These are phyloP conservation scores for Cairneyella variabilis DNA, from an alignment of 495 filamentous ascomycete species.

Conservation along the genomic window DNA sequence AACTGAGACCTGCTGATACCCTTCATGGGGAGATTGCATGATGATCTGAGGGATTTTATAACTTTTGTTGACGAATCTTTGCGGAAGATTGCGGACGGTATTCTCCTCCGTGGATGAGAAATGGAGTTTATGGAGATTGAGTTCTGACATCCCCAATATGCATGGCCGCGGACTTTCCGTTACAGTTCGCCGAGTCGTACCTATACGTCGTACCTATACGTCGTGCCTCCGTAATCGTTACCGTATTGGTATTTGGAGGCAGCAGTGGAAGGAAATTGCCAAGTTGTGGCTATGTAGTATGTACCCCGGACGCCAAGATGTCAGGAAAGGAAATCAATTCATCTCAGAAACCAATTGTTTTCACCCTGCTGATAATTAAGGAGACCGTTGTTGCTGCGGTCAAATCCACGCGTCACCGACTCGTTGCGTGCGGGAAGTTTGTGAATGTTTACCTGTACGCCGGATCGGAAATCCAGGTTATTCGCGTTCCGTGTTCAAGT, in stretches of 20 bases:
- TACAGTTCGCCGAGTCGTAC: not conserved
- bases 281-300: too few species aligned
- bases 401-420: too few species aligned
- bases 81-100: slow-evolving; percentile 3
- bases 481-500: not conserved
- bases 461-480: not conserved
- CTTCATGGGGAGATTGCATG: slow-evolving; percentile 4
- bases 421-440: too few species aligned
- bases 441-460: not conserved
- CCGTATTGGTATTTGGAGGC: not conserved
- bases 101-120: not conserved
- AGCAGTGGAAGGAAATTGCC: too few species aligned
- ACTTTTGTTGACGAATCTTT: slow-evolving; percentile 9
- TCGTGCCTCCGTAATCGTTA: not conserved
- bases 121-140: not conserved
- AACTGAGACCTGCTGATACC: not conserved
- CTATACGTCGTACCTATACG: not conserved
- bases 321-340: too few species aligned
- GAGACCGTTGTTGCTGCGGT: too few species aligned
- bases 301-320: too few species aligned
- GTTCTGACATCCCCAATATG: too few species aligned
- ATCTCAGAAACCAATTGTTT: too few species aligned
- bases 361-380: too few species aligned
- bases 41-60: slow-evolving; percentile 11
- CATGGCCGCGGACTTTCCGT: not conserved